Base-by-base conservation (phyloP, 164 flowering plant species). In the Stephania cephalantha region DNA sequence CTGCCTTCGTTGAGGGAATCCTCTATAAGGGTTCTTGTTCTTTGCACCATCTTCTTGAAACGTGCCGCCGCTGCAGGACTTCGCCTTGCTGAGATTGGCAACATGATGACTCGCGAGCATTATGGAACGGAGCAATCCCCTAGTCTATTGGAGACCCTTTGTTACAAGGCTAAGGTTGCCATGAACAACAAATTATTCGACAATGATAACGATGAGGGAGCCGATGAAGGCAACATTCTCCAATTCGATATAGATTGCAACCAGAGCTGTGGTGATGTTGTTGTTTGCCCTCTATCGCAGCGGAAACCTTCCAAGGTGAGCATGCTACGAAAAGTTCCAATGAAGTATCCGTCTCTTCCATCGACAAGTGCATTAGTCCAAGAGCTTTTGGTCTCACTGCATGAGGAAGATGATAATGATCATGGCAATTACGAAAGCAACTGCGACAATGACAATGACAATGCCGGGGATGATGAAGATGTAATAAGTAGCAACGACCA, bases 21-120 rank as follows among this genome's bases (percentile, higher is more conserved):
- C 1, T 87, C 90, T 6, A 72, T 92, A 42, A 86, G 97, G 45
- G 81, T 92, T 75, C 86, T 92, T 7, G 77, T 90, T 1, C 76
- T 92, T 1, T 94, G 98, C 85, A 88, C 97, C 58, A 80, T 90
- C 31, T 89, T 94, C 80, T 77, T 94, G 75, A 88, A 94, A 78
- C 71, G 75, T 44, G 96, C 96, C 10, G 86, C 82, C 7, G 78
- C 76, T 30, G 81, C 83, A 5, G 97, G 97, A 1, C 85, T 92
- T 46, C 91, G 88, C 76, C 89, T 90, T 20, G 85, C 93, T 17
- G 89, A 89, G 11, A 90, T 94, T 35, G 97, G 97, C 1, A 84
- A 85, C 46, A 90, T 94, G 92, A 92, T 92, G 97, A 91, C 89
- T 6, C 76, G 97, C 63, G 87, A 86, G 44, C 86, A 78, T 52